These are phyloP conservation scores for Nepenthes mirabilis DNA, from an alignment of 148 eudicot genomes.

Conservation along the genomic window DNA sequence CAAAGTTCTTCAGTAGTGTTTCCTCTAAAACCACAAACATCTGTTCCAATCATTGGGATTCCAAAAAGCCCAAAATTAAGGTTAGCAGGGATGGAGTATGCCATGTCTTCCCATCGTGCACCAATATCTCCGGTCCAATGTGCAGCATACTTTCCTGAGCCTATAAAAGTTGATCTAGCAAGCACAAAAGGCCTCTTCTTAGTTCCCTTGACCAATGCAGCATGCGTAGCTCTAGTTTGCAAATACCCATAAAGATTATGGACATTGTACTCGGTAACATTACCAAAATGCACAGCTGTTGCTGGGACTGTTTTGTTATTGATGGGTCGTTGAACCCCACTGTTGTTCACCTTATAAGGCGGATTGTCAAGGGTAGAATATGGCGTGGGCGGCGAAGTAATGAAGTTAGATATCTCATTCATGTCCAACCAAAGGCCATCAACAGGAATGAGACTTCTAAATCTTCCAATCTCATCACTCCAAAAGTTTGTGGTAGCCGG, in stretches of 20 bases:
- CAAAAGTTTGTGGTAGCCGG: slow-evolving; percentile 27
- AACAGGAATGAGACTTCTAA: slow-evolving; percentile 16
- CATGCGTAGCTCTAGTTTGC: slow-evolving; percentile 33
- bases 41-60: slow-evolving; percentile 54
- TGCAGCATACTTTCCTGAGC: slow-evolving; percentile 41
- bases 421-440: slow-evolving; percentile 39
- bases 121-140: slow-evolving; percentile 54
- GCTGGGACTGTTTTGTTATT: slow-evolving; percentile 29
- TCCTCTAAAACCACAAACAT: slow-evolving; percentile 34
- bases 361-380: slow-evolving; percentile 36
- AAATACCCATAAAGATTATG: slow-evolving; percentile 43
- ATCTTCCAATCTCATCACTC: slow-evolving; percentile 34
- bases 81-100: slow-evolving; percentile 26
- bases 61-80: slow-evolving; percentile 35
- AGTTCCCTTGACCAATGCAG: slow-evolving; percentile 22
- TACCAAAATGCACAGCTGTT: slow-evolving; percentile 29
- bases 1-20: slow-evolving; percentile 44
- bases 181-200: slow-evolving; percentile 35
- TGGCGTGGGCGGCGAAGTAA: slow-evolving; percentile 10
- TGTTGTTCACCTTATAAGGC: slow-evolving; percentile 42
- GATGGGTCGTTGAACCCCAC: slow-evolving; percentile 17
- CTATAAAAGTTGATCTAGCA: slow-evolving; percentile 36
- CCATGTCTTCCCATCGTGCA: slow-evolving; percentile 37
- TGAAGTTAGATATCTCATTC: slow-evolving; percentile 36
- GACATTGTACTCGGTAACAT: slow-evolving; percentile 26